These are phyloP conservation scores for Yamadazyma spencermartinsiae DNA, from an alignment of 1,139 yeast genomes.

Conservation along the genomic window DNA sequence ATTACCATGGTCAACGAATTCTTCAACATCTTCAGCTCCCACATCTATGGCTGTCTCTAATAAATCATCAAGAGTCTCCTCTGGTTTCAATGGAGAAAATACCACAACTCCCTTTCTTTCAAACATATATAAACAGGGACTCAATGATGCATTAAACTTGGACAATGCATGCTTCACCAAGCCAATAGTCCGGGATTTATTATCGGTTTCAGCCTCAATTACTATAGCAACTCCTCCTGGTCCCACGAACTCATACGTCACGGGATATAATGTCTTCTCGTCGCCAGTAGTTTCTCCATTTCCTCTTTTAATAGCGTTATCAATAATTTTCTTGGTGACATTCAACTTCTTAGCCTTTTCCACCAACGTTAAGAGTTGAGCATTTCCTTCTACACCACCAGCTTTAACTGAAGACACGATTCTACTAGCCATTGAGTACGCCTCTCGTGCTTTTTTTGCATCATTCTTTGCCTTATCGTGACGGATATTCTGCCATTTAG, in stretches of 20 bases:
- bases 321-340: constrained; percentile 82
- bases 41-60: constrained; percentile 74
- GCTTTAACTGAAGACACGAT: constrained; percentile 71
- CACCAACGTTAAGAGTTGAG: constrained; percentile 70
- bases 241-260: constrained; percentile 85
- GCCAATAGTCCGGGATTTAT: constrained; percentile 79
- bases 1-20: constrained; percentile 40
- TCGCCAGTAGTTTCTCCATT: constrained; percentile 51
- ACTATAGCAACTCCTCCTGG: constrained; percentile 90
- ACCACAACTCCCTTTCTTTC: constrained; percentile 73
- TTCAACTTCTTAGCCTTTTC: constrained; percentile 79
- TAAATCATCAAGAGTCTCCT: constrained; percentile 55
- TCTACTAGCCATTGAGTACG: constrained; percentile 70
- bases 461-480: constrained; percentile 95
- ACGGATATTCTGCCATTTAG: constrained; percentile 93
- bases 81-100: constrained; percentile 40
- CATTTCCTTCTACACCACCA: constrained; percentile 60
- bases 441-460: constrained; percentile 67
- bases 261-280: constrained; percentile 36
- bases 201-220: constrained; percentile 85
- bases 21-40: constrained; percentile 83
- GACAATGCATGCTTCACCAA: constrained; percentile 74
- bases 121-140: constrained; percentile 79
- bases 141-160: constrained; percentile 66
- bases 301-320: constrained; percentile 83